Base-by-base conservation (phyloP, 2,329 filamentous ascomycete species). In the Exophiala bonariae region DNA sequence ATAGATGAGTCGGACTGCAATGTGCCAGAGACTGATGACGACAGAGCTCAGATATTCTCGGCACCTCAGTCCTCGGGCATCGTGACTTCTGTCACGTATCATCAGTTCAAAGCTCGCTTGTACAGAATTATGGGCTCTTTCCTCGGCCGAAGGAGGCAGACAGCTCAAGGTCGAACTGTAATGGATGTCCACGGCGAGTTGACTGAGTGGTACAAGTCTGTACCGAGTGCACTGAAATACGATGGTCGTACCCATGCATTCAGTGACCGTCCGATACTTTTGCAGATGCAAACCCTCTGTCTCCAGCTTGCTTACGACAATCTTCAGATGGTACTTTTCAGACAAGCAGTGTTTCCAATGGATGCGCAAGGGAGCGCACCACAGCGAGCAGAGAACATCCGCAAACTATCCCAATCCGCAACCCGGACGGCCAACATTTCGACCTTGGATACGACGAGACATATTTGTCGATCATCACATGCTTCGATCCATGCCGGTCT, bases 41-140 rank as follows among this genome's bases (percentile, higher is more conserved):
- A 16, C 16, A 3, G 17, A 11, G 6, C 16, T 26, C 11, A 20
- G 26, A 2, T 17, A 9, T 9, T 7, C 17, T 2, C 40, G 11
- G 20, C 40, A 22, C n/a, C 31, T 13, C 4, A 35, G n/a, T n/a
- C 28, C 4, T 17, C 30, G n/a, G n/a, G n/a, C n/a, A n/a, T n/a
- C n/a, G 2, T 32, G 19, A 17, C 41, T 34, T 16, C 41, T 3
- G 23, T 44, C 28, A 44, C 41, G 30, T 44, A 44, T 35, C 41
- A 44, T 20, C 34, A 35, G 14, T 19, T 44, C 31, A 44, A 44
- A 32, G 41, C n/a, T 22, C 41, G 31, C 13, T 20, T 44, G 22
- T 44, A 44, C 31, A 33, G 41, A 26, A 44, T 44, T 16, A 35
- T 44, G 41, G 41, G 41, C 17, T 31, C 41, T 7, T 44, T 44